Evolutionary conservation across 2,329 filamentous ascomycete species (phyloP).

Genomic region (Neocatenulostroma microsporum): DNA sequence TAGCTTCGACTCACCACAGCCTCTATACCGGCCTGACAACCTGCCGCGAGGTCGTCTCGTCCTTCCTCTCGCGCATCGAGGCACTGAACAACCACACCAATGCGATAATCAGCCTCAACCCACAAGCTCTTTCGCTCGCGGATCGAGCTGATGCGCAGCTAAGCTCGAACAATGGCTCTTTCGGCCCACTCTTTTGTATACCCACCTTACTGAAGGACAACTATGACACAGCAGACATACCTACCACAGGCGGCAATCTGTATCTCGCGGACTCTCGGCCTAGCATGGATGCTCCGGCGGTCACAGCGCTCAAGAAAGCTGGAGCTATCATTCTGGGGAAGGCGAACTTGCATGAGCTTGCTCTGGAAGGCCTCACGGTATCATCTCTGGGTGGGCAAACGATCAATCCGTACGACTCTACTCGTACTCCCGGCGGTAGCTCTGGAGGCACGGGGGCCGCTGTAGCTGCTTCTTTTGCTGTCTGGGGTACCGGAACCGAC

Average conservation of each 20-base stretch:
- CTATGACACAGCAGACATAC: conserved; percentile 48
- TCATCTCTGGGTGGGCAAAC: conserved; percentile 59
- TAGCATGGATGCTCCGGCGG: conserved; percentile 26
- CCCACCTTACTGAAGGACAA: conserved; percentile 60
- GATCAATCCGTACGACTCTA: conserved; percentile 57
- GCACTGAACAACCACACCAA: conserved; percentile 51
- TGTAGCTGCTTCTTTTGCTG: conserved; percentile 50
- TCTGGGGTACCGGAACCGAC: conserved; percentile 37
- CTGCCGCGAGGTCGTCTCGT: conserved; percentile 48
- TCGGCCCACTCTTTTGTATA: conserved; percentile 50
- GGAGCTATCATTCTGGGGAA: conserved; percentile 29
- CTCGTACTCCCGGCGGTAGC: conserved; percentile 58
- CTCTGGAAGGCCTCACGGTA: conserved; percentile 55
- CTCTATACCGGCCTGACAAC: conserved; percentile 47
- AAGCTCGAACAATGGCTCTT: conserved; percentile 41
- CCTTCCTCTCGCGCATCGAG: conserved; percentile 52
- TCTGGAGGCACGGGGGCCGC: conserved; percentile 57
- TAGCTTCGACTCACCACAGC: conserved; percentile 49
- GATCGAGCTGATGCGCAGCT: conserved; percentile 44
- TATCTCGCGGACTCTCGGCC: conserved; percentile 44
- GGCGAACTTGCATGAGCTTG: conserved; percentile 51
- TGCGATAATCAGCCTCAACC: conserved; percentile 49
- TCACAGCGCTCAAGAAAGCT: conserved; percentile 24
- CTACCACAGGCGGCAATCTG: conserved; percentile 50
- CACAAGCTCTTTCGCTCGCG: conserved; percentile 42